Evolutionary conservation across 768 basidiomycete species (phyloP), one percentile per base, ranked within the genome.

Genomic region (Phaeotremella fagi): DNA sequence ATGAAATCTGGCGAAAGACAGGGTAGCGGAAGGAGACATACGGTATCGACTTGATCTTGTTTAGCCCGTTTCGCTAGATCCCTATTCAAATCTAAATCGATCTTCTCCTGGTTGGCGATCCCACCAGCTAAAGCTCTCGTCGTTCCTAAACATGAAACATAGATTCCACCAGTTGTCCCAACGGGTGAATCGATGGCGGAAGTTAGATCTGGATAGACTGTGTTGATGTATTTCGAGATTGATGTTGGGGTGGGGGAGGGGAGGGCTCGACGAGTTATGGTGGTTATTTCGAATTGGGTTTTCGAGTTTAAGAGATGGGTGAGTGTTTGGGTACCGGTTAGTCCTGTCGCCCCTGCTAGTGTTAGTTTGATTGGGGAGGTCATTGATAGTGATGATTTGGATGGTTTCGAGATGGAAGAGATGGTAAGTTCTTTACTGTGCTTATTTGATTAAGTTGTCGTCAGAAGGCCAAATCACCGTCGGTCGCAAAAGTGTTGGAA

Each of bases 261-360:
- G n/a, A 64, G 45, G 16, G 68, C 28, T 43, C 54, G 48, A 18
- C 72, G 66, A 20, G 72, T 60, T 23, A 74, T 50, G 25, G 70
- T 60, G 5, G 60, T 65, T 22, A 74, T 47, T 45, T 64, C 45
- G 59, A 68, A 65, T 5, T 63, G 50, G 4, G 61, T 26, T 6
- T n/a, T 4, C 25, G 64, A 64, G 15, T 45, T 3, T 26, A 74
- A 55, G 26, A 71, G 50, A 6, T 58, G 26, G 3, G 27, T 15
- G 42, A 70, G 55, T 4, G 68, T 56, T n/a, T 41, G 49, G 15
- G 53, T 51, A 12, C 72, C 72, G 11, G 70, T 71, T 2, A 74
- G 64, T 26, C 72, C 72, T 12, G 72, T 74, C 1, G 68, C 62
- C 24, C 72, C 72, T 16, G 60, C 59, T 15, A 71, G 59, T 16